Evolutionary conservation across 352 stramenopile species (phyloP).

Genomic region (Pythium phragmiticola): DNA sequence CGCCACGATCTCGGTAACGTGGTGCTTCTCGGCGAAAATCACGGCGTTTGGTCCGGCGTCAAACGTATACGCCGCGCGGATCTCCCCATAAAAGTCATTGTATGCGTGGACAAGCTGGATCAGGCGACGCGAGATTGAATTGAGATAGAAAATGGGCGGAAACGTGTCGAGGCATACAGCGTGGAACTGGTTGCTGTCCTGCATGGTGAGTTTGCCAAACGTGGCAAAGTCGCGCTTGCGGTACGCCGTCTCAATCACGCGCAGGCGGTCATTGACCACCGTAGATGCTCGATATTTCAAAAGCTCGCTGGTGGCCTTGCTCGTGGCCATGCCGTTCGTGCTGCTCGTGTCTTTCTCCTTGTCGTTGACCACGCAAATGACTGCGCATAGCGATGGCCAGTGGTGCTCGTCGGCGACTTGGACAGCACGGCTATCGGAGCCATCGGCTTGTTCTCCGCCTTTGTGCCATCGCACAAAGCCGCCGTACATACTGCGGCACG

Average conservation of each 20-base stretch:
- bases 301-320: constrained; percentile 91
- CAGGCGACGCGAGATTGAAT: constrained; percentile 88
- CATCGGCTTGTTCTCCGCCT: constrained; percentile 69
- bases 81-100: constrained; percentile 72
- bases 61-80: constrained; percentile 97
- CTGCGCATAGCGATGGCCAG: constrained; percentile 93
- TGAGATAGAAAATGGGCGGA: constrained; percentile 99
- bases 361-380: constrained; percentile 97
- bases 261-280: constrained; percentile 87
- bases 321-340: constrained; percentile 95
- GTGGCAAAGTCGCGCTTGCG: constrained; percentile 90
- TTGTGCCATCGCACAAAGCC: constrained; percentile 97
- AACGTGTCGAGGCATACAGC: constrained; percentile 97
- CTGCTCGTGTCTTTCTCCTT: constrained; percentile 96
- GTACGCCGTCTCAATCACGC: constrained; percentile 90
- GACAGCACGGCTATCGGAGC: constrained; percentile 61
- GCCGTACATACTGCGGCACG: constrained; percentile 94
- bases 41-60: constrained; percentile 98
- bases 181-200: constrained; percentile 98
- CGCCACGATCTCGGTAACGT: constrained; percentile 62
- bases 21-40: constrained; percentile 79
- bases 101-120: constrained; percentile 92
- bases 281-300: constrained; percentile 80
- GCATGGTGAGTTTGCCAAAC: constrained; percentile 97
- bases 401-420: constrained; percentile 85